Conservation (phyloP, 179 eudicot species). For the Carnegiea gigantea region DNA sequence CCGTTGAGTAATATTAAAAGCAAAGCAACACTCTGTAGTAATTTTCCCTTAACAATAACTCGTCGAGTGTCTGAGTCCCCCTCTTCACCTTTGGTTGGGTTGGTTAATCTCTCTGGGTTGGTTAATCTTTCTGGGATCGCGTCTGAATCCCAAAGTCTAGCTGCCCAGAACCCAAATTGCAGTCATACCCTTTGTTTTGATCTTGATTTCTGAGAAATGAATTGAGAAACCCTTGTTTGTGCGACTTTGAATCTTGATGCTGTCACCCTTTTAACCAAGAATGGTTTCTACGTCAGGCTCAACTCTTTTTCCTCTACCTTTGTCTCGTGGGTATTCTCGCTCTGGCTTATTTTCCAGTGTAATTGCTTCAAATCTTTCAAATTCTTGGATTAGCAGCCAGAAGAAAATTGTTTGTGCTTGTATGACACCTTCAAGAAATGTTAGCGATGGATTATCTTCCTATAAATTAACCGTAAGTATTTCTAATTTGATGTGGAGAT, state of each 20-base stretch:
- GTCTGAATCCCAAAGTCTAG: constrained; percentile 12
- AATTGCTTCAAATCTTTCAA: constrained; percentile 22
- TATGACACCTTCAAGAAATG: constrained; percentile 54
- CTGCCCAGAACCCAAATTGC: constrained; percentile 13
- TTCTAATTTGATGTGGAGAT: neutral
- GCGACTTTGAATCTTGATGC: neutral
- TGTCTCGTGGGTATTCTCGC: constrained; percentile 24
- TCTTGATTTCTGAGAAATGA: constrained; percentile 1
- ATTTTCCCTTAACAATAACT: too few species aligned
- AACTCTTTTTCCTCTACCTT: constrained; percentile 32
- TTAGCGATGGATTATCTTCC: constrained; percentile 43
- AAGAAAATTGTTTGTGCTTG: constrained; percentile 48
- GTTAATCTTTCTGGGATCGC: neutral
- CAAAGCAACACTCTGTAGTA: too few species aligned
- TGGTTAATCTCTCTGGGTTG: neutral
- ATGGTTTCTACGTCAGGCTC: constrained; percentile 49
- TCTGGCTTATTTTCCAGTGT: constrained; percentile 22
- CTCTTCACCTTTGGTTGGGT: constrained; percentile 7
- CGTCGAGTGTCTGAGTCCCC: constrained; percentile 10
- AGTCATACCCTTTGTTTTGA: neutral
- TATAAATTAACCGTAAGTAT: constrained; percentile 44
- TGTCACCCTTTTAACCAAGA: neutral
- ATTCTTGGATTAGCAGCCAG: constrained; percentile 26
- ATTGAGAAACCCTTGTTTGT: constrained; percentile 16
- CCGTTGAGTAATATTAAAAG: too few species aligned